Evolutionary conservation across 2,329 filamentous ascomycete species (phyloP), one percentile per base, ranked within the genome.

Genomic region (Falciphora oryzae): DNA sequence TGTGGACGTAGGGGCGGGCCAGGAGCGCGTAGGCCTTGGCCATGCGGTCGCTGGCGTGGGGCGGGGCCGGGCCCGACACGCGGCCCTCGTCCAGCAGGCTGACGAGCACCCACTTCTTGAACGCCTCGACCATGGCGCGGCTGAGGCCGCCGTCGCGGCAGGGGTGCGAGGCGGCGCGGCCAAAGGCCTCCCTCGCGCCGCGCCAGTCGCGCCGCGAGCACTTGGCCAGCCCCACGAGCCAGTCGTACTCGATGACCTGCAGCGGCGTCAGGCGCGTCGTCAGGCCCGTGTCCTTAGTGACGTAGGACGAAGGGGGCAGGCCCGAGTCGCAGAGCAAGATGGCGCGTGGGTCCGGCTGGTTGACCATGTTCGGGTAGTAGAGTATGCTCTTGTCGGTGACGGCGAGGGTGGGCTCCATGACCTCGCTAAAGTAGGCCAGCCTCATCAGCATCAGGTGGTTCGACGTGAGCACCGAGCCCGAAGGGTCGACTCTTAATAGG

Each of bases 51-150:
- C 83, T 81, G 10, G 85, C 83, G 60, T 85, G 83, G 56, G 81
- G 79, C 0, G 91, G 90, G 13, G 86, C 73, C 0, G 75, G 69
- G 2, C 79, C 77, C 5, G 80, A 79, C 3, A 65, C 53, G 70
- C 81, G 85, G 68, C 93, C 93, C 63, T 87, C 79, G 8, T 85
- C 81, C 25, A 99, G 79, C 64, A 97, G 81, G 63, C 87, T 86
- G 13, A 93, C 83, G 22, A 99, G 78, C 11, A 96, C 74, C 90
- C 92, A 97, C 76, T 94, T 96, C 78, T 94, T 96, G 80, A 96
- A 94, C 7, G 92, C 91, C 69, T 97, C 92, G 4, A 90, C 81
- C 89, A 95, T 95, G 62, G 96, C 82, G 73, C 87, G 89, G 75
- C 89, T 94, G 16, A 86, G 81, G 50, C 85, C 82, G 38, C 81